phyloP scores from a whole-genome alignment of 2,329 filamentous ascomycete genomes.

The Cryphonectria carpinicola region DNA sequence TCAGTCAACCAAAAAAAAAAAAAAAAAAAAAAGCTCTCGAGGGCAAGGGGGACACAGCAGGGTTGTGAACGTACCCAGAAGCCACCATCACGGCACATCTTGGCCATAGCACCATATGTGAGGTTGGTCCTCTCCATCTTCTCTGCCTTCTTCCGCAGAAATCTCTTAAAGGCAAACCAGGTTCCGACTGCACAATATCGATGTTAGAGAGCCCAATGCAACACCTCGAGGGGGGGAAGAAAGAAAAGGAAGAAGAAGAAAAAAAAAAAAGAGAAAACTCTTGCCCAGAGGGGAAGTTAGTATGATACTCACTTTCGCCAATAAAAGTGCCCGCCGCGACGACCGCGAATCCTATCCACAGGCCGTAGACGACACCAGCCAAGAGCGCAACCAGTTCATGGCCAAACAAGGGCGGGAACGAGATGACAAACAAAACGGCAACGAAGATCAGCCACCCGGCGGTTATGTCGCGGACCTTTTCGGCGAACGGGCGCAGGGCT shows the following conservation, averaged over 20 bases:
- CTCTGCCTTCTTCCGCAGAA: constrained; percentile 40
- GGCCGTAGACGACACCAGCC: constrained; percentile 46
- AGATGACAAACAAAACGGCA: constrained; percentile 43
- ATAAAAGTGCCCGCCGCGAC: constrained; percentile 46
- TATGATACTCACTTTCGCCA: constrained; percentile 40
- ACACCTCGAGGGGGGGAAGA: neutral
- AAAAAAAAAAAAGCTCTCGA: constrained; percentile 42
- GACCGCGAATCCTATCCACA: constrained; percentile 47
- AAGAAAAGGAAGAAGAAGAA: no score
- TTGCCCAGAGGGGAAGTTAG: no score
- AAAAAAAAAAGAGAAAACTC: neutral
- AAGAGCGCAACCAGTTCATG: constrained; percentile 47
- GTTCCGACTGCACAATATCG: constrained; percentile 38
- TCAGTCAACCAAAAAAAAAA: constrained; percentile 41
- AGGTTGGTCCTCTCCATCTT: constrained; percentile 46
- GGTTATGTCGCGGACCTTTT: constrained; percentile 43
- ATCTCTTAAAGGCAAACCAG: constrained; percentile 46
- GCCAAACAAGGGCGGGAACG: constrained; percentile 47
- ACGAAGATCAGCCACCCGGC: constrained; percentile 47
- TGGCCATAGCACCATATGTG: constrained; percentile 45
- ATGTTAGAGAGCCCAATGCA: constrained; percentile 13
- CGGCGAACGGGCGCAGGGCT: constrained; percentile 41
- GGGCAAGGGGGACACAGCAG: neutral
- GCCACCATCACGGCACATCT: constrained; percentile 45
- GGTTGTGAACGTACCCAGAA: constrained; percentile 39